Evolutionary conservation across 768 basidiomycete genomes (phyloP), one percentile per base, ranked within the genome.

Genomic region (Leccinum sublutescens): DNA sequence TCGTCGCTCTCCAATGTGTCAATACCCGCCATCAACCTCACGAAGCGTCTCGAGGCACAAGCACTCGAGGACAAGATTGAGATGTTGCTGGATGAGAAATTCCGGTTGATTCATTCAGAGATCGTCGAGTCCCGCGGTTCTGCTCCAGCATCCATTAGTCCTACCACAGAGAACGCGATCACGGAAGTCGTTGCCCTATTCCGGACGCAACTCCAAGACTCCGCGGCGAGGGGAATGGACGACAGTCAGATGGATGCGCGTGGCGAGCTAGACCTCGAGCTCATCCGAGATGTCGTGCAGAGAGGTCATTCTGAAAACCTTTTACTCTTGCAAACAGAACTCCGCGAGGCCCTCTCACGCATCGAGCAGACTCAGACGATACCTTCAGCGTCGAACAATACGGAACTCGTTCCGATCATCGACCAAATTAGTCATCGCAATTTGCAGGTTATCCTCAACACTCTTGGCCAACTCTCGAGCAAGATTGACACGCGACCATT

Each of bases 261-360:
- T 31, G 89, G 87, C 19, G 90, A 93, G 62, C 74, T 91, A 25
- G 91, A 93, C 73, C 85, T 91, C 68, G 87, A 91, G 67, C 75
- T 90, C 61, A 80, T 93, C 67, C 87, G 82, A 66, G 84, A 85
- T 59, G 77, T 85, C 38, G 77, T 93, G 21, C 83, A 89, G 62
- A 82, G 88, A 64, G 83, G 85, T 12, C 85, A 90, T 36, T 77
- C 81, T 40, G 84, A 89, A 58, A 72, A 85, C n/a, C 73, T 85
- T 1, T 74, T 78, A 2, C 65, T 80, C 14, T 68, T 94, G 56
- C 84, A 83, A 68, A 80, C 74, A 10, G 88, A 91, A 64, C 71
- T 91, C n/a, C 76, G 76, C 19, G 77, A 79, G 27, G 67, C 85
- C 19, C 60, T 82, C 52, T 77, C 79, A 55, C 78, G 75, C n/a